These are phyloP conservation scores for Arabidopsis arenosa DNA, from an alignment of 345 rosid species.

Conservation along the genomic window DNA sequence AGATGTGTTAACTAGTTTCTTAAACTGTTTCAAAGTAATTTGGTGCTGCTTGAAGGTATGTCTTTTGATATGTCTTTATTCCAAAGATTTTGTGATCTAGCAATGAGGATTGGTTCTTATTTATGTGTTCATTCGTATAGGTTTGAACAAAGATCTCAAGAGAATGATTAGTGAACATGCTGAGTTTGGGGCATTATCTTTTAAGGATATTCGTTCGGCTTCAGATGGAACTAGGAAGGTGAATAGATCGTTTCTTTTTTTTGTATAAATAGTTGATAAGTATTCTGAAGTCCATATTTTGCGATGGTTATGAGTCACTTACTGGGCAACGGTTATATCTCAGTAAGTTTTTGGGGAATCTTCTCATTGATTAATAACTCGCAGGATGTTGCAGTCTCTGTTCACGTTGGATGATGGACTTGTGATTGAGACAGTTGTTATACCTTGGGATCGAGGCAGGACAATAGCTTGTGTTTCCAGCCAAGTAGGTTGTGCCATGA, in stretches of 20 bases:
- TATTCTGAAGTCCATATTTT: no score
- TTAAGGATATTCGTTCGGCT: conserved; percentile 69
- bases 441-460: conserved; percentile 89
- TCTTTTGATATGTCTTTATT: background rate
- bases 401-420: conserved; percentile 81
- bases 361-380: conserved; percentile 72
- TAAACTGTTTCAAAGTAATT: no score
- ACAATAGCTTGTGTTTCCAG: conserved; percentile 92
- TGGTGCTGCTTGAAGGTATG: conserved; percentile 59
- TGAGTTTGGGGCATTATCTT: conserved; percentile 66
- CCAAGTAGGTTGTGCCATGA: conserved; percentile 95
- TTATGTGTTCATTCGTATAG: conserved; percentile 42
- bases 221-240: conserved; percentile 95
- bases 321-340: background rate
- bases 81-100: background rate
- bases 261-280: background rate
- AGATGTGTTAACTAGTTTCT: no score
- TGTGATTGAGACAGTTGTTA: conserved; percentile 79
- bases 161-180: conserved; percentile 70
- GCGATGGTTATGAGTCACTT: background rate
- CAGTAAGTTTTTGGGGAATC: conserved; percentile 35
- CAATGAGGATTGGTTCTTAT: background rate
- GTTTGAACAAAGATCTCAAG: conserved; percentile 89
- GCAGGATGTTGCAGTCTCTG: conserved; percentile 91
- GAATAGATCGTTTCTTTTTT: conserved; percentile 20